Evolutionary conservation across 2,329 filamentous ascomycete species (phyloP), one percentile per base, ranked within the genome.

Genomic region (Diaporthe vaccinii): DNA sequence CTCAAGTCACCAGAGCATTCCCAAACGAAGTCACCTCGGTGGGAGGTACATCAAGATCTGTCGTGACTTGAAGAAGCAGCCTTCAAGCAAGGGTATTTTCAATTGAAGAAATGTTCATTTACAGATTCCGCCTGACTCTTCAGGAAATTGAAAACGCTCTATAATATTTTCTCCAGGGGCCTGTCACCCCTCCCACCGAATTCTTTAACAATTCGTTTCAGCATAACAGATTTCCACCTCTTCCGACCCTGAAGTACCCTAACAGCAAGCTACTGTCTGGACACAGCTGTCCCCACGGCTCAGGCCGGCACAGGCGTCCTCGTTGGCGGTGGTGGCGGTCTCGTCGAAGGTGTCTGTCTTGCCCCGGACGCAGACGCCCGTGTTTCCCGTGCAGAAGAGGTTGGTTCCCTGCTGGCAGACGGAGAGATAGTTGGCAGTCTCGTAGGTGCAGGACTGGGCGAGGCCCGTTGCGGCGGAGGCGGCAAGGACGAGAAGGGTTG

Each of bases 291-390:
- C 55, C 7, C 53, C 39, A n/a, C 28, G 25, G 53, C 39, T 49
- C 41, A 59, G 53, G 41, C 53, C 53, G 28, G 22, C 44, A 20
- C 69, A 72, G 20, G 69, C 55, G 55, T 58, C 69, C 53, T 72
- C 69, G 34, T 72, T 72, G 12, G 69, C 69, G 1, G 7, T 20
- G 9, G 69, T 72, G 8, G 51, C 69, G 8, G 22, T 31, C 4
- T 72, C 53, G 55, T 57, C 51, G 28, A 72, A 72, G 5, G 69
- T 72, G 25, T 72, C 69, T 22, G 69, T 72, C 53, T 58, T 72
- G 12, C 69, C 31, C n/a, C 6, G 5, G 34, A 22, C 9, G 68
- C 69, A 72, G 4, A 72, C 41, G 25, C n/a, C n/a, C 2, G 69
- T 72, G 53, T 72, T 72, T 25, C 69, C 69, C 10, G 53, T 46